Conservation (phyloP, 139 green algal genomes). For the Tetradesmus obliquus region DNA sequence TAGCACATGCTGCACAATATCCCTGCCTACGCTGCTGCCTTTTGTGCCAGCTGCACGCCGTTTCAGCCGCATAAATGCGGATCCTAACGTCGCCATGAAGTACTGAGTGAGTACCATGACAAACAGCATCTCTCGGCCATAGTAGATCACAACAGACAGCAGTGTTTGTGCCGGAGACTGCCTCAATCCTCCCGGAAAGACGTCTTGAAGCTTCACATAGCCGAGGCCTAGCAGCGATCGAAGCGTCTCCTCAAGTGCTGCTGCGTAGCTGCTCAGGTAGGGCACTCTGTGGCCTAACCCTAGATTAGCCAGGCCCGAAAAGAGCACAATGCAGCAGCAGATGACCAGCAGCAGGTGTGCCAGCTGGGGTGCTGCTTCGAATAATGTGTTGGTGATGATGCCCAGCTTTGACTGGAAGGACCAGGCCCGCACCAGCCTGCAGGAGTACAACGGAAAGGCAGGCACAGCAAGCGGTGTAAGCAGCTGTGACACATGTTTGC, state of each 20-base stretch:
- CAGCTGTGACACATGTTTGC: background rate
- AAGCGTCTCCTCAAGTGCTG: constrained; percentile 32
- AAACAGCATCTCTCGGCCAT: constrained; percentile 41
- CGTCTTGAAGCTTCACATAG: background rate
- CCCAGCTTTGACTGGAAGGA: constrained; percentile 58
- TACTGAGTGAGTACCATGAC: constrained; percentile 49
- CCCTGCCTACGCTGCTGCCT: constrained; percentile 3
- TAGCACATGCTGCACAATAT: constrained; percentile 20
- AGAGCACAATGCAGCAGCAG: constrained; percentile 34
- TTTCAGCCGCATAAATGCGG: constrained; percentile 47
- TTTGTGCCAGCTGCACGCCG: background rate
- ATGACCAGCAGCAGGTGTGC: constrained; percentile 52
- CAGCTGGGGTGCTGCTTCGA: constrained; percentile 37
- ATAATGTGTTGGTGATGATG: constrained; percentile 55
- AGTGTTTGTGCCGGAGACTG: constrained; percentile 2
- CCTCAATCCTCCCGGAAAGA: background rate
- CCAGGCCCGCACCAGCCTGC: constrained; percentile 50
- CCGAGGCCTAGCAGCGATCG: constrained; percentile 35
- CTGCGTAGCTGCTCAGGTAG: background rate
- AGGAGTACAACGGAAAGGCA: background rate
- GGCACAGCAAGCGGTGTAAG: background rate
- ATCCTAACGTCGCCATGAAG: constrained; percentile 47
- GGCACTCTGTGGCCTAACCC: constrained; percentile 17
- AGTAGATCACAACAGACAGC: constrained; percentile 3
- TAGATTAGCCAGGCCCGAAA: constrained; percentile 21